Conservation (phyloP, 1,284 basidiomycete genomes). For the Gomphus sp. region DNA sequence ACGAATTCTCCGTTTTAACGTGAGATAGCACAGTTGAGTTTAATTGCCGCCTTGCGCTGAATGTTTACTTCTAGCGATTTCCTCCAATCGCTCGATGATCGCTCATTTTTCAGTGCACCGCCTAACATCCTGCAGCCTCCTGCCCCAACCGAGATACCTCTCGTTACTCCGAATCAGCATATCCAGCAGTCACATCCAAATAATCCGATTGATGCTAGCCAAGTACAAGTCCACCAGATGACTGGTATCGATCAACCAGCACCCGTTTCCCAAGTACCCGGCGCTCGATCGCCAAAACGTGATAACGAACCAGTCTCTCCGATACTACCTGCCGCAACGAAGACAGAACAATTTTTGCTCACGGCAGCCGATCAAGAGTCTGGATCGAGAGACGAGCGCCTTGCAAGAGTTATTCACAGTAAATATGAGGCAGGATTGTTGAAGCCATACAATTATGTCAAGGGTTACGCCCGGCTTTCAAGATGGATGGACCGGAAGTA, state of each 20-base stretch:
- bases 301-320: conserved; percentile 19
- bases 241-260: conserved; percentile 11
- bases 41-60: neutral
- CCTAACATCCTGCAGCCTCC: conserved; percentile 39
- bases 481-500: conserved; percentile 95
- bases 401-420: conserved; percentile 88
- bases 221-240: neutral
- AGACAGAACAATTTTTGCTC: conserved; percentile 83
- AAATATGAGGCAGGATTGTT: conserved; percentile 95
- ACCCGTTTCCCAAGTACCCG: conserved; percentile 15
- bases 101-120: conserved; percentile 53
- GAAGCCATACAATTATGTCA: conserved; percentile 95
- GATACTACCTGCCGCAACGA: conserved; percentile 59
- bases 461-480: conserved; percentile 82
- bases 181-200: conserved; percentile 10
- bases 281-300: conserved; percentile 9
- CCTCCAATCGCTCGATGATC: conserved; percentile 68
- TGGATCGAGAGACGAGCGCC: conserved; percentile 83
- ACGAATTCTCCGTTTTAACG: conserved; percentile 77
- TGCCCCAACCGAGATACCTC: conserved; percentile 36
- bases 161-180: neutral
- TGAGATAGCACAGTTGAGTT: conserved; percentile 26
- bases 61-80: conserved; percentile 51
- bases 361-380: conserved; percentile 94
- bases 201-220: neutral